Evolutionary conservation across 495 filamentous ascomycete species (phyloP).

Genomic region (Wilcoxina mikolae): DNA sequence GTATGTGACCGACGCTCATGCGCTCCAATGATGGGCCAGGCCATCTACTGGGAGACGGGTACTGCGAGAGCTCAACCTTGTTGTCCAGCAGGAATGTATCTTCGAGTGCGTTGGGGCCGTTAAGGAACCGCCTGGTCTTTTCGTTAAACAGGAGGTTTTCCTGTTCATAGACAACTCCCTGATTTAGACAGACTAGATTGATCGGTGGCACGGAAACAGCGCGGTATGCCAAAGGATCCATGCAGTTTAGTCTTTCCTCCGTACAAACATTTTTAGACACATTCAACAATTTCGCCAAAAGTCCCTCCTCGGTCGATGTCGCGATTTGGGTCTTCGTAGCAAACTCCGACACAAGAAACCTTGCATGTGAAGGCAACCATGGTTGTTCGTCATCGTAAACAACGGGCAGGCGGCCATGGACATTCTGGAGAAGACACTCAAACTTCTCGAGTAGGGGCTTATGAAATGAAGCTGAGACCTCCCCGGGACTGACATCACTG

Average conservation of each 20-base stretch:
- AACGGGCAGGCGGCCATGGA: constrained; percentile 34
- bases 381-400: constrained; percentile 46
- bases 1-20: constrained; percentile 71
- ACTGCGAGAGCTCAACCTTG: constrained; percentile 48
- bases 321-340: constrained; percentile 51
- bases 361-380: constrained; percentile 52
- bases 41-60: constrained; percentile 49
- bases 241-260: constrained; percentile 51
- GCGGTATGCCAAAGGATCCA: constrained; percentile 66
- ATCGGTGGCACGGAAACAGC: constrained; percentile 78
- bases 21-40: constrained; percentile 65
- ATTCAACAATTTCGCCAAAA: constrained; percentile 61
- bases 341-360: constrained; percentile 65
- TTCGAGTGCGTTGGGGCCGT: constrained; percentile 46
- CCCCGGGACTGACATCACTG: constrained; percentile 57
- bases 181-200: constrained; percentile 58
- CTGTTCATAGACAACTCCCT: constrained; percentile 49
- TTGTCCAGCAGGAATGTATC: constrained; percentile 59
- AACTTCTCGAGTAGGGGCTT: constrained; percentile 41
- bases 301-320: constrained; percentile 56
- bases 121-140: constrained; percentile 57
- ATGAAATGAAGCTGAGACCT: constrained; percentile 50
- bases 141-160: constrained; percentile 66
- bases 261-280: constrained; percentile 54
- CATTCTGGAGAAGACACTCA: constrained; percentile 7